A percentile compares a stretch with the other conserved stretches of the same genome.
phyloP scores from a whole-genome alignment of 805 yeast species.

The Komagataella mondaviorum region DNA sequence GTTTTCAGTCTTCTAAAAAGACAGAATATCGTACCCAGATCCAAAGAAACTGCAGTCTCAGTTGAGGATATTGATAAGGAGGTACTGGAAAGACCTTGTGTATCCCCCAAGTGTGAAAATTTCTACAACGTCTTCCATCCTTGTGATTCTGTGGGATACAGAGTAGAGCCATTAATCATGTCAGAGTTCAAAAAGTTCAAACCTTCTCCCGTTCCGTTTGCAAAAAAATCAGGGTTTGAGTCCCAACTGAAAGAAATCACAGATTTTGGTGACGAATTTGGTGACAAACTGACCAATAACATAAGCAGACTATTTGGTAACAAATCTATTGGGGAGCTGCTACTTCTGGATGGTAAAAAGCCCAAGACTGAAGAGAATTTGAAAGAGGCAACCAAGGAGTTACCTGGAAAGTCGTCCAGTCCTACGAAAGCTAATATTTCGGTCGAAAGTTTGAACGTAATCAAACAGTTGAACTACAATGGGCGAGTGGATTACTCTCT shows the following conservation, averaged over 20 bases:
- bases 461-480: constrained; percentile 42
- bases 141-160: constrained; percentile 83
- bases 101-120: constrained; percentile 45
- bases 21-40: constrained; percentile 37
- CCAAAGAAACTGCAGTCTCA: constrained; percentile 3
- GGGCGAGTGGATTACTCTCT: constrained; percentile 78
- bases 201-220: constrained; percentile 48
- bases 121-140: constrained; percentile 79
- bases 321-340: neutral
- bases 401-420: constrained; percentile 4
- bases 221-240: constrained; percentile 32
- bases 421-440: constrained; percentile 12
- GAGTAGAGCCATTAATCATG: constrained; percentile 74
- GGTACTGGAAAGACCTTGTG: constrained; percentile 7
- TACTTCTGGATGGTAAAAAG: neutral
- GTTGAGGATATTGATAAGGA: constrained; percentile 1
- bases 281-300: constrained; percentile 13
- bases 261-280: constrained; percentile 27
- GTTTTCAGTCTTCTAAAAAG: constrained; percentile 66
- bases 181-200: constrained; percentile 30
- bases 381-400: constrained; percentile 3
- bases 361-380: neutral
- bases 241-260: constrained; percentile 23
- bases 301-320: constrained; percentile 3
- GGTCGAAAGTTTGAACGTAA: constrained; percentile 15